Evolutionary conservation across 2,329 filamentous ascomycete genomes (phyloP), one percentile per base, ranked within the genome.

Genomic region (Dactylonectria estremocensis): DNA sequence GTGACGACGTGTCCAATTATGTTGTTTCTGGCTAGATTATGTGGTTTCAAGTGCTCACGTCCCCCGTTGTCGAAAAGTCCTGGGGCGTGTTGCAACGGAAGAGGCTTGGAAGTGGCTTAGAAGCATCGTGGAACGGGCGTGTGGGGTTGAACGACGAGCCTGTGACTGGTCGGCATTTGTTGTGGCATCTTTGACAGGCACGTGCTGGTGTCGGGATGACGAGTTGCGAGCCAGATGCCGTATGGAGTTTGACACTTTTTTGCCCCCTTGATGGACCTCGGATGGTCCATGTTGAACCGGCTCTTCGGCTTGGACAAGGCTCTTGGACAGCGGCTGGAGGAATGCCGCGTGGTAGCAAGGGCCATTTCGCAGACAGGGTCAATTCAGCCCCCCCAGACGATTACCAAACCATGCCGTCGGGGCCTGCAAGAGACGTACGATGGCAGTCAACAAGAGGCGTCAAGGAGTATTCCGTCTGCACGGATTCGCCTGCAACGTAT

Each of bases 401-500:
- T 49, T 28, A 13, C 22, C 14, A 49, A 49, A 22, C 46, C 22
- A 28, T 28, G 22, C 24, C 16, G 24, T 52, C 33, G 43, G 46
- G 14, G n/a, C 43, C 53, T 6, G 24, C 33, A 61, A 52, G 52
- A 46, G 35, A 59, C 61, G 49, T 64, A 64, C 54, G 61, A 59
- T 58, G 33, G 40, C 40, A n/a, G 14, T 16, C 5, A 40, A 11
- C 31, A 3, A 10, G 35, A 14, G 35, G 35, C 9, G 13, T 37
- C 35, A 10, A 11, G 10, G 35, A 18, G 40, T 5, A 43, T n/a
- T n/a, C 35, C 35, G 9, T 37, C 35, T 7, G 20, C 13, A 18
- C 45, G 24, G 24, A 28, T 28, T 46, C n/a, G 18, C 6, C 22
- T 24, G 22, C 45, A 18, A 45, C 50, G 52, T 35, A 18, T 16